Percentiles rank a stretch among this genome's conserved stretches.
Evolutionary conservation across 225 moss, liverwort and hornwort species (phyloP).

Genomic region (Thuidium tamariscinum): DNA sequence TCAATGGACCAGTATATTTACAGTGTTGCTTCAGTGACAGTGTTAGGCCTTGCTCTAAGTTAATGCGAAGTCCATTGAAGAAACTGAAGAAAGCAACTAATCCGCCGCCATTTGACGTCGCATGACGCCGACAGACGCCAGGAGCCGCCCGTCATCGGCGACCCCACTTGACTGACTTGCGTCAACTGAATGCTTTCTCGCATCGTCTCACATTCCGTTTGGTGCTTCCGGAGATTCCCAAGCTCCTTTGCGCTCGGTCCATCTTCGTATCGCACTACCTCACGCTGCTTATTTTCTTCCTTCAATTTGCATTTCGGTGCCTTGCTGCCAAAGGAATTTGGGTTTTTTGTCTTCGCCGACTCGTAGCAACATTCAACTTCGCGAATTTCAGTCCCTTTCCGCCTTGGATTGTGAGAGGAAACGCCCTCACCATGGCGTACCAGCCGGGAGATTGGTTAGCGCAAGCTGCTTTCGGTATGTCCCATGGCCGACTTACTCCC

Average conservation of each 20-base stretch:
- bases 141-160: not conserved
- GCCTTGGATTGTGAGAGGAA: not conserved
- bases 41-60: no score
- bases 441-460: conserved; percentile 44
- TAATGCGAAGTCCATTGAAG: no score
- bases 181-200: not conserved
- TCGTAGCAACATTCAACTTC: not conserved
- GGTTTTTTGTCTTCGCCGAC: not conserved
- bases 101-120: not conserved
- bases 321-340: not conserved
- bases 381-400: not conserved
- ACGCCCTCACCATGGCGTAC: conserved; percentile 12
- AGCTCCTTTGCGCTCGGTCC: not conserved
- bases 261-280: not conserved
- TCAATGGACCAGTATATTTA: no score
- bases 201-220: not conserved
- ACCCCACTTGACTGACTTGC: not conserved
- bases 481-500: not conserved
- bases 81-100: not conserved
- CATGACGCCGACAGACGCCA: not conserved
- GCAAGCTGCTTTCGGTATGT: conserved; percentile 24
- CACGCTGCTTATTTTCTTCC: not conserved
- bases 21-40: no score
- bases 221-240: not conserved
- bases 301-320: not conserved